Base-by-base conservation (phyloP, 768 basidiomycete genomes). In the Lyophyllum decastes region DNA sequence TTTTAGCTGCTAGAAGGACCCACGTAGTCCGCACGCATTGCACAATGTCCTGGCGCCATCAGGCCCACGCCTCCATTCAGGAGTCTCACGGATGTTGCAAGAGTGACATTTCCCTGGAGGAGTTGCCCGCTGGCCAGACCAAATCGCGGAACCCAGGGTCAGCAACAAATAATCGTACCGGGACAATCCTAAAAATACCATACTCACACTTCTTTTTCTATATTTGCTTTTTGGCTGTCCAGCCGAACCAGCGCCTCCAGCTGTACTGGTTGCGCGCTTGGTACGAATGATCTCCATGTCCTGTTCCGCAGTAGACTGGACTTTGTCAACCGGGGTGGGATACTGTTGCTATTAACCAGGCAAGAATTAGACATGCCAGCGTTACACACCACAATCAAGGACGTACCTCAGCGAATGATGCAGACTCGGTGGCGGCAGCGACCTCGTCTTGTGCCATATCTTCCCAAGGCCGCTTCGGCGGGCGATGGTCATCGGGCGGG, bases 41-140 rank as follows among this genome's bases (percentile, higher is more conserved):
- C 91, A 93, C 64, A 93, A 68, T 8, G 91, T 93, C 66, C 91
- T 76, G 24, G 91, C 90, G 4, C 91, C 91, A 66, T 92, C 91
- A 2, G 91, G 91, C 16, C 91, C 91, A 24, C 90, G 82, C 52
- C 91, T 73, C 91, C 91, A 93, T 70, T 93, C 91, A n/a, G 91
- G 91, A 4, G 91, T 93, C 68, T 93, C 91, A 57, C 88, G 79
- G 55, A 92, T 92, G 73, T 91, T 90, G 69, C 91, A 93, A 30
- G 91, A 92, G 72, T 92, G 89, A 65, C 91, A 93, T 68, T 92
- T 91, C 10, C 90, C 90, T 4, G 91, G 91, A 17, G 91, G 91
- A 35, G 88, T 90, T 44, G 91, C 89, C 63, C 91, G 85, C 91
- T 93, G 73, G 51, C 64, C 67, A 67, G 67, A 76, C 68, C 61